Percentiles rank a stretch among this genome's conserved stretches.
Conservation (phyloP, 2,329 filamentous ascomycete species). For the Aureobasidium namibiae region DNA sequence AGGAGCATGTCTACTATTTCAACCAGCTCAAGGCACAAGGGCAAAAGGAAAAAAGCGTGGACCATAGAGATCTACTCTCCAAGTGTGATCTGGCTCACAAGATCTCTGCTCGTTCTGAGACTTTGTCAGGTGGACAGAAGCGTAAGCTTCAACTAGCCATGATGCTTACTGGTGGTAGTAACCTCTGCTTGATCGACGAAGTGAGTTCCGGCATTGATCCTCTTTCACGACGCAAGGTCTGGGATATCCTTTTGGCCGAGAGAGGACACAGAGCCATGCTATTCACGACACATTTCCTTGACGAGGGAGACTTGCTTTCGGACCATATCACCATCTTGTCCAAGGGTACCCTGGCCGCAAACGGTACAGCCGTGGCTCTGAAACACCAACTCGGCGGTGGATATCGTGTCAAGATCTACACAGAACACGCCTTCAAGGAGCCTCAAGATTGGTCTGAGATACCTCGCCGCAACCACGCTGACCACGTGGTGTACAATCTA, state of each 20-base stretch:
- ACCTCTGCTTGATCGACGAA: slow-evolving; percentile 85
- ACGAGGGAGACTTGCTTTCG: slow-evolving; percentile 82
- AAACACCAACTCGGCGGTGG: slow-evolving; percentile 77
- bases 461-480: slow-evolving; percentile 48
- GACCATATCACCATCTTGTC: slow-evolving; percentile 86
- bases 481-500: slow-evolving; percentile 66
- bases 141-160: slow-evolving; percentile 86
- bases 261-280: slow-evolving; percentile 75
- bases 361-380: slow-evolving; percentile 77
- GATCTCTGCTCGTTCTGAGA: slow-evolving; percentile 61
- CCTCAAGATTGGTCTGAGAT: slow-evolving; percentile 23
- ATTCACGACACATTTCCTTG: slow-evolving; percentile 85
- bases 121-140: slow-evolving; percentile 84
- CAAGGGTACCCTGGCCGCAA: slow-evolving; percentile 70
- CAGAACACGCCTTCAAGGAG: slow-evolving; percentile 39
- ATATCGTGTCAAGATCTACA: slow-evolving; percentile 70
- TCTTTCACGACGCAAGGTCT: slow-evolving; percentile 77
- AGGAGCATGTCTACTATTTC: slow-evolving; percentile 78
- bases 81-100: slow-evolving; percentile 71
- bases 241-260: slow-evolving; percentile 85
- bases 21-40: slow-evolving; percentile 66
- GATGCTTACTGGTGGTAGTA: slow-evolving; percentile 87
- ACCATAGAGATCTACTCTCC: slow-evolving; percentile 55
- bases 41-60: slow-evolving; percentile 48
- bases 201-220: slow-evolving; percentile 85